Evolutionary conservation across 331 rosid genomes (phyloP).

Genomic region (Telfairia occidentalis): DNA sequence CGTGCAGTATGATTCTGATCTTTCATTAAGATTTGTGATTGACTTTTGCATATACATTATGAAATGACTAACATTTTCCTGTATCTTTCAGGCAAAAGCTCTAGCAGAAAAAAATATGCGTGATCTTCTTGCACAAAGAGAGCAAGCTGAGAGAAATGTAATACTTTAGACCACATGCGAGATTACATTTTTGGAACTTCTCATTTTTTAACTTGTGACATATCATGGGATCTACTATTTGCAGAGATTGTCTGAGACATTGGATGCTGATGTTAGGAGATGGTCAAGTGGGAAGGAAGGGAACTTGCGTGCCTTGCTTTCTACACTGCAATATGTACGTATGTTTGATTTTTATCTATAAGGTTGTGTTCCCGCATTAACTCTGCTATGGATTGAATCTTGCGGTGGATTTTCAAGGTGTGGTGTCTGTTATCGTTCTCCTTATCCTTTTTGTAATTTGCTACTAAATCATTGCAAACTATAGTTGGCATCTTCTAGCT

Average conservation of each 20-base stretch:
- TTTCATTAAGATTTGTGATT: background rate
- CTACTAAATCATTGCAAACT: background rate
- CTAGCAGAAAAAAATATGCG: constrained; percentile 85
- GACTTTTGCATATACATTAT: background rate
- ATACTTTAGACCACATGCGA: background rate
- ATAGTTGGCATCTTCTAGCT: background rate
- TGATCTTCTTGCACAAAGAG: constrained; percentile 75
- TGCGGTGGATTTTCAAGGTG: background rate
- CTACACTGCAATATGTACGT: constrained; percentile 91
- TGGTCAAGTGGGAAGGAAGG: constrained; percentile 98
- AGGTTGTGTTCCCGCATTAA: background rate
- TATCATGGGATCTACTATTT: constrained; percentile 18
- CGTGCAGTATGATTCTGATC: constrained; percentile 55
- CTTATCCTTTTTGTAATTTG: background rate
- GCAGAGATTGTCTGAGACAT: constrained; percentile 82
- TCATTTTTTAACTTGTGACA: constrained; percentile 12
- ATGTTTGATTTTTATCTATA: background rate
- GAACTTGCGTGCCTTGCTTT: constrained; percentile 83
- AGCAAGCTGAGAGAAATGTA: constrained; percentile 87
- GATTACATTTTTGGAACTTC: background rate
- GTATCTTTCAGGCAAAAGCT: constrained; percentile 71
- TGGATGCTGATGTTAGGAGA: constrained; percentile 86
- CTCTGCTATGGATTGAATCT: background rate
- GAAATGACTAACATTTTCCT: constrained; percentile 20
- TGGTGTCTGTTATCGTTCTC: background rate